A percentile compares a stretch with the other conserved stretches of the same genome.
Evolutionary conservation across 257 asterid genomes (phyloP).

Genomic region (Eucommia ulmoides): DNA sequence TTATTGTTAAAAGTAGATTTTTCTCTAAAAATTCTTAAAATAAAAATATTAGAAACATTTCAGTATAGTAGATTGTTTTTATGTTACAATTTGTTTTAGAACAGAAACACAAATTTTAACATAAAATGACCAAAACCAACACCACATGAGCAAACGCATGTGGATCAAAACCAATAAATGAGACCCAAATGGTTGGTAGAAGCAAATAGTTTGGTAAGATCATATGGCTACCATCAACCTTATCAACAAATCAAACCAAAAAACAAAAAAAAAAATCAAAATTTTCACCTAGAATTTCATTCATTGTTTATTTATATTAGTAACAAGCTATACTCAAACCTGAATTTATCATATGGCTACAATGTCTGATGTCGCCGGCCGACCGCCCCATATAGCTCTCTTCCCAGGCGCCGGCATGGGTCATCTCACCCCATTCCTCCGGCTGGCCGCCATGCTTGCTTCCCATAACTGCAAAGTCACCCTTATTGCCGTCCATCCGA

Average conservation of each 20-base stretch:
- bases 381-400: conserved; percentile 17
- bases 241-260: not conserved
- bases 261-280: not conserved
- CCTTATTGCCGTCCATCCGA: conserved; percentile 16
- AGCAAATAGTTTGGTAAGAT: not conserved
- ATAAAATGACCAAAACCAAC: no score
- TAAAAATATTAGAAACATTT: no score
- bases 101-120: no score
- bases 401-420: conserved; percentile 26
- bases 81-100: no score
- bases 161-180: no score
- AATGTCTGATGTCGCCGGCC: not conserved
- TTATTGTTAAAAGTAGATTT: no score
- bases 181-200: no score
- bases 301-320: no score
- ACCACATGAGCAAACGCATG: no score
- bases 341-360: not conserved
- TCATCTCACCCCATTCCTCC: conserved; percentile 14
- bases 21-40: no score
- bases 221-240: not conserved
- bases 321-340: not conserved
- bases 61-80: no score
- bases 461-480: conserved; percentile 14
- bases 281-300: no score
- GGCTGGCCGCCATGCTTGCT: conserved; percentile 21